Evolutionary conservation across 257 asterid genomes (phyloP).

Genomic region (Anisodus acutangulus): DNA sequence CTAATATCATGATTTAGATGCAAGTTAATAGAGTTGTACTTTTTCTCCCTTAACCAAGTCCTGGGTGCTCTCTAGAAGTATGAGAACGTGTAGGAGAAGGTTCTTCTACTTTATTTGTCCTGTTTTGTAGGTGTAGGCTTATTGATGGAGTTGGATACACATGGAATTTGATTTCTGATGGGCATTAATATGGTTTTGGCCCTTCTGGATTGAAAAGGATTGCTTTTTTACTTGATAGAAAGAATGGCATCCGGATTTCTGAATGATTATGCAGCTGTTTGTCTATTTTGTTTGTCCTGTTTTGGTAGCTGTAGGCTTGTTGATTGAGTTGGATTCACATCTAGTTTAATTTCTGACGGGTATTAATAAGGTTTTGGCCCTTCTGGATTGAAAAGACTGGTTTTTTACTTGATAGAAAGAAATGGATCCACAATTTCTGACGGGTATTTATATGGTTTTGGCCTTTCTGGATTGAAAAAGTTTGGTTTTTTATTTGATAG

Average conservation of each 20-base stretch:
- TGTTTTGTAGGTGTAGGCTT: too few relatives aligned
- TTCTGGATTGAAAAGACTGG: not conserved
- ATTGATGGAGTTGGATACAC: too few relatives aligned
- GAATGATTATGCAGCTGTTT: not conserved
- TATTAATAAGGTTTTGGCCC: not conserved
- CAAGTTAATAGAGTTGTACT: too few relatives aligned
- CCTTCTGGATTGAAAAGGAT: not conserved
- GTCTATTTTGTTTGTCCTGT: not conserved
- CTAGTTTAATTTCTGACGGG: not conserved
- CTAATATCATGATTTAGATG: too few relatives aligned
- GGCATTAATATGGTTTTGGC: too few relatives aligned
- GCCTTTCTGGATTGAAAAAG: not conserved
- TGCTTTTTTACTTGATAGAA: not conserved
- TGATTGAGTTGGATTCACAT: slow-evolving; percentile 14
- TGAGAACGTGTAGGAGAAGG: not conserved
- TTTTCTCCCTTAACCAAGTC: too few relatives aligned
- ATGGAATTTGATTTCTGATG: too few relatives aligned
- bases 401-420: not conserved
- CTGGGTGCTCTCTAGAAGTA: too few relatives aligned
- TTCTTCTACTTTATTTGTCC: too few relatives aligned
- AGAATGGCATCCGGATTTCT: not conserved
- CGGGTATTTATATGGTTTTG: not conserved
- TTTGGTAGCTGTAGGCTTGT: not conserved
- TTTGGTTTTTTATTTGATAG: not conserved
- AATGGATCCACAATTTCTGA: not conserved